These are phyloP conservation scores for Leonotis leonurus DNA, from an alignment of 257 asterid genomes.

Conservation along the genomic window DNA sequence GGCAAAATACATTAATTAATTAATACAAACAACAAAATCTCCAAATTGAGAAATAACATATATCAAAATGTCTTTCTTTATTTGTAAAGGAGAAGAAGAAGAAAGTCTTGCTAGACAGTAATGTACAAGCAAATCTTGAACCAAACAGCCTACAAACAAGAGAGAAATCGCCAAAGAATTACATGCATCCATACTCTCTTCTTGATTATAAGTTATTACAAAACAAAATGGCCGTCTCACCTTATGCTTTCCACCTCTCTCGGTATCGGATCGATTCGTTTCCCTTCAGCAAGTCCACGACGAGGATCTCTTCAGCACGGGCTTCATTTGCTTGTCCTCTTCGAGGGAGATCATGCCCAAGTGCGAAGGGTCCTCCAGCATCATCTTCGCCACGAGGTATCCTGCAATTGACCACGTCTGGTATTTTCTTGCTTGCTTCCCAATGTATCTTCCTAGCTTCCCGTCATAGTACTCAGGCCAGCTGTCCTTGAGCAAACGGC, in stretches of 20 bases:
- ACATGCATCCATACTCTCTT: not conserved
- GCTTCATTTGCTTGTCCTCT: slow-evolving; percentile 82
- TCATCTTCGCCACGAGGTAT: slow-evolving; percentile 71
- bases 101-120: slow-evolving; percentile 29
- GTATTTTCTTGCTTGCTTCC: slow-evolving; percentile 70
- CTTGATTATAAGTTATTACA: not conserved
- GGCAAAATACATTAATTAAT: no score
- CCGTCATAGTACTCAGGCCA: slow-evolving; percentile 90
- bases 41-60: not conserved
- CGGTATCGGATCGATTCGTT: no score
- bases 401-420: slow-evolving; percentile 88
- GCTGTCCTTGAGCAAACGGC: slow-evolving; percentile 65
- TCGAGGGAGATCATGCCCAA: slow-evolving; percentile 81
- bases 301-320: slow-evolving; percentile 58
- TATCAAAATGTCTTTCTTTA: slow-evolving; percentile 18
- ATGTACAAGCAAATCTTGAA: slow-evolving; percentile 40
- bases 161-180: slow-evolving; percentile 21
- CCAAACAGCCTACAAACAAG: slow-evolving; percentile 15
- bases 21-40: slow-evolving; percentile 4
- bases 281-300: slow-evolving; percentile 75
- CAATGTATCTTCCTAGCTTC: slow-evolving; percentile 55
- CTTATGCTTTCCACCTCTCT: slow-evolving; percentile 14
- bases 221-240: slow-evolving; percentile 27
- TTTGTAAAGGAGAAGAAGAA: slow-evolving; percentile 18
- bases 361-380: slow-evolving; percentile 83